These are phyloP conservation scores for Parastagonospora avenae DNA, from an alignment of 2,329 filamentous ascomycete genomes.

Conservation along the genomic window DNA sequence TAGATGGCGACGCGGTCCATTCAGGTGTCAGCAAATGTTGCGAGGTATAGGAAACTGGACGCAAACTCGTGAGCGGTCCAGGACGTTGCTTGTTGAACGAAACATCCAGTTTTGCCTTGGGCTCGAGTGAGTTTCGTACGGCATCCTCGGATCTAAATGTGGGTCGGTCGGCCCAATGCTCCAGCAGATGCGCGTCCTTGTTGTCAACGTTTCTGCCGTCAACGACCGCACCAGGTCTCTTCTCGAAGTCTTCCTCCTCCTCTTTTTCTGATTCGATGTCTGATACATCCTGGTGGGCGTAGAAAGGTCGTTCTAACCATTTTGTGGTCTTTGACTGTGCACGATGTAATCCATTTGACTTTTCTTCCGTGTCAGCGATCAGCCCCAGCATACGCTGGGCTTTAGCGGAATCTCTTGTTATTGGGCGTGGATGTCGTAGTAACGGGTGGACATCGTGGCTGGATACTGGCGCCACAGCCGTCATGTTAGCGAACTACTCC, in stretches of 20 bases:
- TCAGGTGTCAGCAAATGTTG: slow-evolving; percentile 27
- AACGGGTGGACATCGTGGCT: slow-evolving; percentile 28
- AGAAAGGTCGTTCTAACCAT: slow-evolving; percentile 35
- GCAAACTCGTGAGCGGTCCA: slow-evolving; percentile 16
- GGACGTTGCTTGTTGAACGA: slow-evolving; percentile 21
- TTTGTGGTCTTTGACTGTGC: slow-evolving; percentile 32
- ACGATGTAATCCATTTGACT: slow-evolving; percentile 18
- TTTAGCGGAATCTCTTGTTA: slow-evolving; percentile 32
- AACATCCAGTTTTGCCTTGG: slow-evolving; percentile 17
- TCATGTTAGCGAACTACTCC: slow-evolving; percentile 9
- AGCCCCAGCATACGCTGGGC: slow-evolving; percentile 33
- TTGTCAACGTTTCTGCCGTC: slow-evolving; percentile 1
- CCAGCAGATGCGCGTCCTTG: slow-evolving; percentile 14
- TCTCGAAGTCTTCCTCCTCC: slow-evolving; percentile 3
- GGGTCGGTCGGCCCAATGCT: slow-evolving; percentile 24
- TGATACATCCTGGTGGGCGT: slow-evolving; percentile 24
- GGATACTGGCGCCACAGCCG: slow-evolving; percentile 26
- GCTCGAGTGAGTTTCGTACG: slow-evolving; percentile 13
- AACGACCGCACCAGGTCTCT: not conserved
- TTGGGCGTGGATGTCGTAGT: slow-evolving; percentile 30
- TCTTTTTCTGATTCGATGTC: slow-evolving; percentile 18
- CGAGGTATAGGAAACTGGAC: slow-evolving; percentile 24
- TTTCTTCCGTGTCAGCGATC: slow-evolving; percentile 29
- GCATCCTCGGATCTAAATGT: slow-evolving; percentile 23
- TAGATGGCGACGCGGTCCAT: slow-evolving; percentile 26